Evolutionary conservation across 2,329 filamentous ascomycete species (phyloP), one percentile per base, ranked within the genome.

Genomic region (Catunica adiposa): DNA sequence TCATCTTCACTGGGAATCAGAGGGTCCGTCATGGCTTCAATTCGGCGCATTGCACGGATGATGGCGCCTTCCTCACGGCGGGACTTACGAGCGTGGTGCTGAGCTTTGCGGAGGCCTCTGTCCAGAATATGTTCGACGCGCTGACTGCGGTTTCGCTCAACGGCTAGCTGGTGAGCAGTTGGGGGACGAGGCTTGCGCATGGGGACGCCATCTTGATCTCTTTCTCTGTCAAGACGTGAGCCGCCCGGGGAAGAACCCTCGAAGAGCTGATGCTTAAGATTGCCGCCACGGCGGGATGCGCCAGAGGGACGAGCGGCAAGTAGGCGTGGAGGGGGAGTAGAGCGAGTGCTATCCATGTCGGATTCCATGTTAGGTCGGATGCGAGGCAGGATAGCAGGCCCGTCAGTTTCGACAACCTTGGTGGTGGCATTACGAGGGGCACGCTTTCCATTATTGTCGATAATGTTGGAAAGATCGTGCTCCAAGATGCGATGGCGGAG

Each of bases 61-160:
- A 90, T 75, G 7, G 79, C 73, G 11, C 85, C 83, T 58, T 88
- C 80, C 55, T 74, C 71, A 20, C 77, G 76, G 3, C 86, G 77
- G 17, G 69, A 64, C 62, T 80, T 81, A 50, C 80, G 78, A 11
- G 80, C 76, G 56, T 72, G 72, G 63, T 81, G 78, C 63, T 89
- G 83, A 53, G 79, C 73, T 60, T 74, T 76, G 51, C 83, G 79
- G 34, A 90, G 71, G 29, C 83, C 82, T n/a, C 82, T 79, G 61
- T 87, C 83, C 15, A 92, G 76, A 53, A 88, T 86, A 62, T 89
- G 83, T 63, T 89, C 83, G n/a, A 90, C 86, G 4, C 86, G 80
- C 63, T 86, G 80, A 59, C 80, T 84, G 17, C 86, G 76, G 66
- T 89, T 89, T 56, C 82, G 78, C 66, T 89, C 85, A 1, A 92